Base-by-base conservation (phyloP, 2,329 filamentous ascomycete species). In the Purpureocillium takamizusanense region DNA sequence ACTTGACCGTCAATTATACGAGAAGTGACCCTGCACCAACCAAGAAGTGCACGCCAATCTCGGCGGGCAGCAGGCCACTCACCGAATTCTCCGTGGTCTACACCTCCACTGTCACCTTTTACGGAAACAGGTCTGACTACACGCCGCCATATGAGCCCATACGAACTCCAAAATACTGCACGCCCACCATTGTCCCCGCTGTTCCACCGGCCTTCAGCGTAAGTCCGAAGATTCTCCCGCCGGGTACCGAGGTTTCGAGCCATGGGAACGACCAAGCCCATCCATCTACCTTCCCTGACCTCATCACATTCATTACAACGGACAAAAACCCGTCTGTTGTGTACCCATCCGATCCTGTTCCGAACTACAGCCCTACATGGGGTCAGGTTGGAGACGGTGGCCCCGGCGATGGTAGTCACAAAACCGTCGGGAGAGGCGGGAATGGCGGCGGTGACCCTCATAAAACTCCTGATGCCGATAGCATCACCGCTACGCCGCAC, bases 291-390 rank as follows among this genome's bases (percentile, higher is more conserved):
- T 5, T 13, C 9, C 28, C 16, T 10, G 29, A 28, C n/a, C 65
- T 63, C 6, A 46, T 70, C 34, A 69, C 64, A 4, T 66, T 72
- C 34, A 50, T 69, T 36, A 74, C 70, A 2, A 74, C 71, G 3
- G 71, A 74, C 49, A 75, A 74, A 50, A 75, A 75, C 39, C 72
- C 72, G 0, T 62, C 66, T 8, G 67, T 74, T 13, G 61, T 73
- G 3, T 57, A 60, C 42, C 50, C 65, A 1, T 57, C 62, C 3
- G 53, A 62, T 13, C 42, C 51, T 4, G 53, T 59, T 5, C 67
- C 68, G 0, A 46, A 54, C 43, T 72, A 69, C 44, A 61, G 60
- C 17, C 43, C 47, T 25, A 44, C 49, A 7, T 39, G 41, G 27
- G 7, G 31, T 31, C 14, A 33, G 13, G 21, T 16, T 16, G 33